Percentiles rank a stretch among this genome's conserved stretches.
These are phyloP conservation scores for Clarkia xantiana DNA, from an alignment of 345 rosid genomes.

Conservation along the genomic window DNA sequence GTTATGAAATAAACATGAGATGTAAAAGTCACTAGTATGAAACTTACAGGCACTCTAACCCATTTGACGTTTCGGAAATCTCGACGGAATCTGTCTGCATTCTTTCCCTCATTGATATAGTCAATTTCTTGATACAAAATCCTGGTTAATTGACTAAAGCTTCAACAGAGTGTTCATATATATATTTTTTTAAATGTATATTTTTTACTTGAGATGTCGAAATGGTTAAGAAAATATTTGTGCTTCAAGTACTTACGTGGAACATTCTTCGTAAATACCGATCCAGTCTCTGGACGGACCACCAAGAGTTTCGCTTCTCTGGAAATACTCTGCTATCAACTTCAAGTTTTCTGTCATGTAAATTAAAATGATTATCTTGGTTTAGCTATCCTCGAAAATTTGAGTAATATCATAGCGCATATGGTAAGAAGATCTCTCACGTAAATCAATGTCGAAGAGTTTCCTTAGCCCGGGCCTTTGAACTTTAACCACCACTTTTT, in stretches of 20 bases:
- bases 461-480: constrained; percentile 92
- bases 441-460: constrained; percentile 82
- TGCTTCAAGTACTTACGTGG: constrained; percentile 37
- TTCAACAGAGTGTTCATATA: background rate
- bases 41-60: constrained; percentile 91
- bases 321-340: constrained; percentile 83
- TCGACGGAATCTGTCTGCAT: constrained; percentile 76
- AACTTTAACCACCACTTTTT: constrained; percentile 80
- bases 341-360: constrained; percentile 49
- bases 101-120: constrained; percentile 89
- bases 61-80: constrained; percentile 86
- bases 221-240: background rate
- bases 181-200: too few species aligned
- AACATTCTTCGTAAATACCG: constrained; percentile 84
- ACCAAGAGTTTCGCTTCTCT: constrained; percentile 74
- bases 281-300: constrained; percentile 77
- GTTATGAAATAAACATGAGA: too few species aligned
- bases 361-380: too few species aligned
- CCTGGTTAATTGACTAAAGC: constrained; percentile 26
- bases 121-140: constrained; percentile 88
- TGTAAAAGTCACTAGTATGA: background rate
- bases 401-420: too few species aligned
- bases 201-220: background rate
- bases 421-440: constrained; percentile 26
- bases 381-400: too few species aligned